Evolutionary conservation across 495 filamentous ascomycete genomes (phyloP), one percentile per base, ranked within the genome.

Genomic region (Letharia columbiana): DNA sequence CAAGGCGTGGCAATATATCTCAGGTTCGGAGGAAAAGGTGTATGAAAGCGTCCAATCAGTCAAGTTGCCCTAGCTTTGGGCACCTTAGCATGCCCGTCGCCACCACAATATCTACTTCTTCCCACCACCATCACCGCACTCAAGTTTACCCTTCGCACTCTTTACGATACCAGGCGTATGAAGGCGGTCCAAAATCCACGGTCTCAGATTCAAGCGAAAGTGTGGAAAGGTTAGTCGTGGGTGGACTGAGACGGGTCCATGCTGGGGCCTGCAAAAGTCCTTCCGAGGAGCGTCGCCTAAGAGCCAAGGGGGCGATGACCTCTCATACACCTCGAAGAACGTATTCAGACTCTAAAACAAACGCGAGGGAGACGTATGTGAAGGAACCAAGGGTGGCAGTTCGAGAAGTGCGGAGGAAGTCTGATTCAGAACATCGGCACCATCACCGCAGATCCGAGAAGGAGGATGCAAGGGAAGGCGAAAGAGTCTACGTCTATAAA

Each of bases 371-470:
- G 50, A 47, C 59, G 7, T 57, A 44, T 28, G 52, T 23, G 20
- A 64, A 59, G 31, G 60, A 44, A 39, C 56, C 68, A 18, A 65
- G 44, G 28, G 41, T 59, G 20, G 54, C 35, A n/a, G 58, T 66
- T 37, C 56, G 57, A 17, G 63, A 62, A 40, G 44, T 50, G 49
- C 61, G 61, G 23, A 54, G 56, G 60, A 62, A 35, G 18, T 42
- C 23, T 17, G 50, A 60, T 45, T 45, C 68, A 37, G 63, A 63
- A 49, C 57, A 60, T 28, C 68, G 61, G 35, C 67, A 63, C 60
- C 62, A 52, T 28, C 68, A 63, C 12, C 66, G 60, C 9, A 71
- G 58, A 61, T 9, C 50, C 23, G 64, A 62, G 6, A 66, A 50
- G 33, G 41, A 52, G 5, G 35, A 62, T 28, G 57, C 64, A 6